These are phyloP conservation scores for Perilla frutescens DNA, from an alignment of 257 asterid genomes.

Conservation along the genomic window DNA sequence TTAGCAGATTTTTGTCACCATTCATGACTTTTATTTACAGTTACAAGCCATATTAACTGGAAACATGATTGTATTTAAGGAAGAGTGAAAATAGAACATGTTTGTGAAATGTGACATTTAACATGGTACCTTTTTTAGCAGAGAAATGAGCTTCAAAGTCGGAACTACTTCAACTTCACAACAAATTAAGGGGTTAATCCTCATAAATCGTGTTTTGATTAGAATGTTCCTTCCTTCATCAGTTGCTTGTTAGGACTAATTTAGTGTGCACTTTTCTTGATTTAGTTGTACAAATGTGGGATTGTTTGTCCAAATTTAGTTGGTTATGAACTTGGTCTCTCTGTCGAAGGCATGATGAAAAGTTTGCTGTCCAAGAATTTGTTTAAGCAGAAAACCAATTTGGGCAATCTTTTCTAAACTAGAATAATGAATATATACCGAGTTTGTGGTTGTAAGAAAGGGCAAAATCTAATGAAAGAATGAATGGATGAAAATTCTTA, in stretches of 20 bases:
- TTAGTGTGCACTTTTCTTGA: constrained; percentile 42
- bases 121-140: neutral
- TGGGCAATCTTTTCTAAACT: no score
- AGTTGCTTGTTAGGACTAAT: constrained; percentile 34
- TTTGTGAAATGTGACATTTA: neutral
- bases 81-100: neutral
- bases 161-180: no score
- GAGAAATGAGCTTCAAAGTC: neutral
- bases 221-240: neutral
- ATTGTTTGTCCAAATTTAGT: constrained; percentile 18
- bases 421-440: constrained; percentile 34
- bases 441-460: constrained; percentile 11
- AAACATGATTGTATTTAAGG: no score
- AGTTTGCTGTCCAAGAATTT: neutral
- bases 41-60: no score
- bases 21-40: no score
- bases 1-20: no score
- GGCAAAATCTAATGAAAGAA: constrained; percentile 24
- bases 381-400: neutral
- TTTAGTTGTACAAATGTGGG: constrained; percentile 6
- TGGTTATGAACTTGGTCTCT: constrained; percentile 7
- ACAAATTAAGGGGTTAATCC: no score
- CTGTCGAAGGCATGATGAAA: neutral
- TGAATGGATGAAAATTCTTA: constrained; percentile 26
- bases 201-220: no score